Evolutionary conservation across 371 early-diverging fungal genomes (phyloP).

Genomic region (Mortierella sp.): DNA sequence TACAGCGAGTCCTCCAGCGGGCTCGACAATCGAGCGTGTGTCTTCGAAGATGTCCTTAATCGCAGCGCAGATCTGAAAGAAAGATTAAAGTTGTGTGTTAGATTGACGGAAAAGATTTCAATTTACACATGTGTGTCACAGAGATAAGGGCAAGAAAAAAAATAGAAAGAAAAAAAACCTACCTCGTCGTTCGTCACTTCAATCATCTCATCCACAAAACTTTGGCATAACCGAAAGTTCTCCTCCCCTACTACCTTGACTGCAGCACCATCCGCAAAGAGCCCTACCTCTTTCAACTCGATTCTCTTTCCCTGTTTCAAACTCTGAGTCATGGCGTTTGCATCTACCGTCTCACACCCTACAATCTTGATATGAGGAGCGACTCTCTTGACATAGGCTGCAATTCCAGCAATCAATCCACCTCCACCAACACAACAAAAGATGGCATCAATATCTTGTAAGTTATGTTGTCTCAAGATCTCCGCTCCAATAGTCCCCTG

Average conservation of each 20-base stretch:
- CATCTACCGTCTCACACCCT: conserved; percentile 93
- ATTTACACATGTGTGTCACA: not conserved
- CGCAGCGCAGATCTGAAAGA: conserved; percentile 87
- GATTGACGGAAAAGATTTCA: not conserved
- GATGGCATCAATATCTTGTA: conserved; percentile 83
- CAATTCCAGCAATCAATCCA: conserved; percentile 93
- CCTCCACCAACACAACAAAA: conserved; percentile 97
- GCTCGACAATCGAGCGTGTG: conserved; percentile 94
- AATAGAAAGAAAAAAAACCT: not conserved
- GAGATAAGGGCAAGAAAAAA: no score
- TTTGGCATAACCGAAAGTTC: conserved; percentile 80
- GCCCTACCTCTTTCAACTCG: conserved; percentile 83
- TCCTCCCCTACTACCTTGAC: conserved; percentile 93
- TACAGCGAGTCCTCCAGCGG: conserved; percentile 91
- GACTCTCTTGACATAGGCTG: conserved; percentile 90
- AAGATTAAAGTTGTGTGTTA: not conserved
- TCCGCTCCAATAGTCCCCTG: conserved; percentile 98
- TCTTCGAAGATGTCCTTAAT: conserved; percentile 98
- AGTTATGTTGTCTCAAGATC: conserved; percentile 84
- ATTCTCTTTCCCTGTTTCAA: conserved; percentile 74
- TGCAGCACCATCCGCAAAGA: conserved; percentile 98
- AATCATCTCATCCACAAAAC: conserved; percentile 85
- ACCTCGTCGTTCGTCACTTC: conserved; percentile 92
- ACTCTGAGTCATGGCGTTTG: conserved; percentile 90
- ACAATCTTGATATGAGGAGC: conserved; percentile 88